Base-by-base conservation (phyloP, 2,329 filamentous ascomycete genomes). In the Calycina herbarum region DNA sequence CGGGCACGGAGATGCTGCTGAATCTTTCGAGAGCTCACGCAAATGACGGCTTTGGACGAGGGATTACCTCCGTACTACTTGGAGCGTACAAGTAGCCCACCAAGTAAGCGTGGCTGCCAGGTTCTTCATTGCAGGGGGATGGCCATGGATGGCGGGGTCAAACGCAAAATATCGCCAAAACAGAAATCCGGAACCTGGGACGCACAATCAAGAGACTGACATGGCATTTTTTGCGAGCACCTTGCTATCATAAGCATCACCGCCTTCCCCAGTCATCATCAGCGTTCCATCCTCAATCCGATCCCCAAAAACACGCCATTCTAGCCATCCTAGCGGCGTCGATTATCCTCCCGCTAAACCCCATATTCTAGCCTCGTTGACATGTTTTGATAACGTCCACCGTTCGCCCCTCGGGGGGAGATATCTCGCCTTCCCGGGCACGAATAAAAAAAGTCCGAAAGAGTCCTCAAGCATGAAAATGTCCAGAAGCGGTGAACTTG, bases 141-240 rank as follows among this genome's bases (percentile, higher is more conserved):
- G n/a, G 6, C 20, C 5, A 20, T 45, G 17, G 42, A 48, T 48
- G 45, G 45, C 24, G 45, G 20, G 45, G 45, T 51, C 45, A 51
- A 27, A 51, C 45, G n/a, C n/a, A 24, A 51, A 24, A 51, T 51
- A 24, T 51, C 45, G 45, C 45, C 45, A 51, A 51, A 51, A 51
- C 10, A 38, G 35, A 38, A 38, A 38, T 38, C 35, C 13, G 35
- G 35, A 13, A 38, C 35, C 35, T 11, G n/a, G 10, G 35, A 38
- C 35, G 20, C 45, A 51, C n/a, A 24, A n/a, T n/a, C n/a, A n/a
- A n/a, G n/a, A n/a, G n/a, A n/a, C n/a, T n/a, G n/a, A n/a, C n/a
- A n/a, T n/a, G n/a, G n/a, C n/a, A n/a, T 51, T 24, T 51, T 20
- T 51, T 11, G 8, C 45, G 27, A 51, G 45, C 17, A 24, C 45